phyloP scores from a whole-genome alignment of 2,329 filamentous ascomycete species.

The Huntiella omanensis region DNA sequence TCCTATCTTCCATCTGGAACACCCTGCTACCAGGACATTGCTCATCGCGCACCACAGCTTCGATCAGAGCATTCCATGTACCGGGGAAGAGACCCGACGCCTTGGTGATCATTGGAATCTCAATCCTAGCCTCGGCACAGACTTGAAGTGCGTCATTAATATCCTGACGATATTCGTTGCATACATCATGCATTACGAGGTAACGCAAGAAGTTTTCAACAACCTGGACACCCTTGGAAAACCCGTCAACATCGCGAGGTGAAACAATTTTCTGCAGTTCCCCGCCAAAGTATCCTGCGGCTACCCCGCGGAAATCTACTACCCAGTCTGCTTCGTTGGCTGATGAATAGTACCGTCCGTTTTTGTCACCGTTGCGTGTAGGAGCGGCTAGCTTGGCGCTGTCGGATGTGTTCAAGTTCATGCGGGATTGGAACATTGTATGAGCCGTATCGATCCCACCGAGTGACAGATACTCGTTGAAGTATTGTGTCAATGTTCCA shows the following conservation, averaged over 20 bases:
- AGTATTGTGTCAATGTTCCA: constrained; percentile 39
- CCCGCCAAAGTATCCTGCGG: constrained; percentile 54
- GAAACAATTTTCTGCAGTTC: not conserved
- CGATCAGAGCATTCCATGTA: constrained; percentile 57
- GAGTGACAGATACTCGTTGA: constrained; percentile 64
- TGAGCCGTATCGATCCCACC: constrained; percentile 53
- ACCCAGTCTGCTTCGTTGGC: constrained; percentile 37
- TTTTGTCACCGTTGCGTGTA: constrained; percentile 33
- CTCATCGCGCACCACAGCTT: constrained; percentile 14
- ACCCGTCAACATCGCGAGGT: constrained; percentile 16
- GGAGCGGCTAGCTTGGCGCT: constrained; percentile 30
- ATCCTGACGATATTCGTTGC: constrained; percentile 56
- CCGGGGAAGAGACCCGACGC: constrained; percentile 45
- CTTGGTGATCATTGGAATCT: constrained; percentile 42
- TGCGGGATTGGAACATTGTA: constrained; percentile 31
- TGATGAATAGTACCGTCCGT: constrained; percentile 26
- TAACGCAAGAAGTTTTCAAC: constrained; percentile 82
- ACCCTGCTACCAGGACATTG: too few relatives aligned
- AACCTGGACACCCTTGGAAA: constrained; percentile 27
- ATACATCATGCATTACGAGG: constrained; percentile 66
- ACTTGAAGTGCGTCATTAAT: constrained; percentile 45
- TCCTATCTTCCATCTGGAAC: too few relatives aligned
- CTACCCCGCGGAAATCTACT: constrained; percentile 65
- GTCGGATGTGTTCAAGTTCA: constrained; percentile 31
- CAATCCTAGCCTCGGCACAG: constrained; percentile 46